phyloP scores from a whole-genome alignment of 2,329 filamentous ascomycete genomes.

The Hypoxylon sp. region DNA sequence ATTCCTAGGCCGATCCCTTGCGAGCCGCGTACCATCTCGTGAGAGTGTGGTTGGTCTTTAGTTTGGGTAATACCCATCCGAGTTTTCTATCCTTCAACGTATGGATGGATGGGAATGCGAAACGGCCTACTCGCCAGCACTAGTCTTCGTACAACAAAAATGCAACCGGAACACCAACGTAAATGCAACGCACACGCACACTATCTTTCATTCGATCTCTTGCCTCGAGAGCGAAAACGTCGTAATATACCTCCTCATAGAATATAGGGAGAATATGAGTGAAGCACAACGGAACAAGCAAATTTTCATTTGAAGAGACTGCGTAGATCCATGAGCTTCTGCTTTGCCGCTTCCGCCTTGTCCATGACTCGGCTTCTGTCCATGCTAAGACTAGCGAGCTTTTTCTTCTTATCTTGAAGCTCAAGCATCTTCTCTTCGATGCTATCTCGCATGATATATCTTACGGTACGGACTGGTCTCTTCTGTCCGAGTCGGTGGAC shows the following conservation, averaged over 20 bases:
- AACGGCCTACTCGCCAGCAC: slow-evolving; percentile 23
- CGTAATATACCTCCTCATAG: not conserved
- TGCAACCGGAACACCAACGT: slow-evolving; percentile 36
- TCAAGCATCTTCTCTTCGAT: slow-evolving; percentile 96
- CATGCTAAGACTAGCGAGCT: slow-evolving; percentile 89
- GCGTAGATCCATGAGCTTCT: slow-evolving; percentile 72
- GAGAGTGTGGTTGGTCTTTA: slow-evolving; percentile 31
- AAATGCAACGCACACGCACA: slow-evolving; percentile 25
- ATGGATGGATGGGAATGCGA: slow-evolving; percentile 14
- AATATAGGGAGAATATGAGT: not conserved
- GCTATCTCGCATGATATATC: slow-evolving; percentile 90
- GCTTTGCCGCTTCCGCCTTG: slow-evolving; percentile 74
- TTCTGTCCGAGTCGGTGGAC: slow-evolving; percentile 93
- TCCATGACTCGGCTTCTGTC: slow-evolving; percentile 66
- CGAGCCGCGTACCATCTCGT: slow-evolving; percentile 31
- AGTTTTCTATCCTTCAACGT: slow-evolving; percentile 1
- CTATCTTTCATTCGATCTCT: slow-evolving; percentile 1
- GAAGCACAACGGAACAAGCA: not conserved
- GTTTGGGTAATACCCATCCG: slow-evolving; percentile 18
- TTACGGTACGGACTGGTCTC: slow-evolving; percentile 86
- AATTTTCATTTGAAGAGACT: slow-evolving; percentile 68
- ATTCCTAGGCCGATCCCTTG: slow-evolving; percentile 7
- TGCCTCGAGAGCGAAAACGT: slow-evolving; percentile 21
- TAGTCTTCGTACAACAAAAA: slow-evolving; percentile 1
- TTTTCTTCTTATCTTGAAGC: slow-evolving; percentile 92